phyloP scores from a whole-genome alignment of 768 basidiomycete genomes.

The Auriscalpium microsporum region DNA sequence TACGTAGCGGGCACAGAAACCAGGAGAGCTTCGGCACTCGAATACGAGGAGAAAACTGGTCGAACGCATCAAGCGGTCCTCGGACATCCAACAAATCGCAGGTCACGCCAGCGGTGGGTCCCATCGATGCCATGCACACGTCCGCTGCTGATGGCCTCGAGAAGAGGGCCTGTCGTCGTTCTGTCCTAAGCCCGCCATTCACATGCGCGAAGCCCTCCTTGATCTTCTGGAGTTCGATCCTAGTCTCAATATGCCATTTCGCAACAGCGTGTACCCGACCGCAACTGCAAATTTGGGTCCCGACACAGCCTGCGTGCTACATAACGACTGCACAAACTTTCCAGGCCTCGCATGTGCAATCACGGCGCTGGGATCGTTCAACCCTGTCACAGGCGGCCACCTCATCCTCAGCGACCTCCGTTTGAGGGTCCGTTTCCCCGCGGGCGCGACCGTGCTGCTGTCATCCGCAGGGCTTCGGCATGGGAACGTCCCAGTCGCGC shows the following conservation, averaged over 20 bases:
- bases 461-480: slow-evolving; percentile 14
- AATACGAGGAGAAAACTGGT: not conserved
- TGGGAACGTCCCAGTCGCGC: slow-evolving; percentile 12
- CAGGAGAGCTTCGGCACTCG: not conserved
- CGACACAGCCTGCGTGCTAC: not conserved
- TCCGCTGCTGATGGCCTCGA: no score
- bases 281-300: slow-evolving; percentile 14
- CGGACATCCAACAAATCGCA: not conserved
- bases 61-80: not conserved
- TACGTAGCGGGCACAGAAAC: not conserved
- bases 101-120: not conserved
- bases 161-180: not conserved
- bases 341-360: slow-evolving; percentile 10
- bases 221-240: not conserved
- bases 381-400: slow-evolving; percentile 11
- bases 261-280: slow-evolving; percentile 10
- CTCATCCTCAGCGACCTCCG: slow-evolving; percentile 12
- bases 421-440: slow-evolving; percentile 15
- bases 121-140: no score
- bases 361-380: slow-evolving; percentile 10
- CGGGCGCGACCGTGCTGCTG: slow-evolving; percentile 12
- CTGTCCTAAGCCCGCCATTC: not conserved
- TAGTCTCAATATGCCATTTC: slow-evolving; percentile 6
- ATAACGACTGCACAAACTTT: slow-evolving; percentile 8
- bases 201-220: not conserved